Percentiles rank a stretch among this genome's conserved stretches.
These are phyloP conservation scores for Geranium incanum DNA, from an alignment of 441 rosid genomes.

Conservation along the genomic window DNA sequence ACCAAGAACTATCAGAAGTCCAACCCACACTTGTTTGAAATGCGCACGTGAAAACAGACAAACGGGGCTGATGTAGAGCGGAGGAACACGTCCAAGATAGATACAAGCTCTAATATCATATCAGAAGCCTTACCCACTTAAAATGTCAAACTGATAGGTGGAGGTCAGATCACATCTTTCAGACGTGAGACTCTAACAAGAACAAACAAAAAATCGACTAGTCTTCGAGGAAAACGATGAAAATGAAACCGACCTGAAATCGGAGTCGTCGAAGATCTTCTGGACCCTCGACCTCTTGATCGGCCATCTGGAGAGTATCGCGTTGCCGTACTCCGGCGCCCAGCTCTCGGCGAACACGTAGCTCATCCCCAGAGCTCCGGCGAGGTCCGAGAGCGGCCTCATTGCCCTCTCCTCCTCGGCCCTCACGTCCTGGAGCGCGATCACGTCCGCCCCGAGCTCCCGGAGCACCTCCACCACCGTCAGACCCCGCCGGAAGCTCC, in stretches of 20 bases:
- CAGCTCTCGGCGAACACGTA: constrained; percentile 94
- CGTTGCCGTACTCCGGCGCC: constrained; percentile 99
- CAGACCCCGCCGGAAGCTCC: constrained; percentile 34
- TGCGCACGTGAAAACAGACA: no score
- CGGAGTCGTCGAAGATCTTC: constrained; percentile 74
- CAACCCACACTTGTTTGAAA: no score
- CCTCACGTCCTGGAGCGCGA: constrained; percentile 87
- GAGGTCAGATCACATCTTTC: no score
- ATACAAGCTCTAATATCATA: no score
- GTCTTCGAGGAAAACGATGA: no score
- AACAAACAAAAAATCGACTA: no score
- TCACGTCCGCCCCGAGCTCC: constrained; percentile 71
- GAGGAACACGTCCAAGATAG: no score
- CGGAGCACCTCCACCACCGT: constrained; percentile 63
- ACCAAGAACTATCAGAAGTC: no score
- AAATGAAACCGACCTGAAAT: constrained; percentile 49
- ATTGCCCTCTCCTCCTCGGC: constrained; percentile 90
- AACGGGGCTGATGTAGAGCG: no score
- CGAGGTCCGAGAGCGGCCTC: constrained; percentile 88
- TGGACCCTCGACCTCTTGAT: constrained; percentile 58
- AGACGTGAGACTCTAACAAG: no score
- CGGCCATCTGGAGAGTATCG: constrained; percentile 81
- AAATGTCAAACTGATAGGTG: no score
- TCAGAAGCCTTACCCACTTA: not conserved
- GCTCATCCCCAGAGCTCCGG: constrained; percentile 70